phyloP scores from a whole-genome alignment of 2,329 filamentous ascomycete species.

The Aspergillus sp. region DNA sequence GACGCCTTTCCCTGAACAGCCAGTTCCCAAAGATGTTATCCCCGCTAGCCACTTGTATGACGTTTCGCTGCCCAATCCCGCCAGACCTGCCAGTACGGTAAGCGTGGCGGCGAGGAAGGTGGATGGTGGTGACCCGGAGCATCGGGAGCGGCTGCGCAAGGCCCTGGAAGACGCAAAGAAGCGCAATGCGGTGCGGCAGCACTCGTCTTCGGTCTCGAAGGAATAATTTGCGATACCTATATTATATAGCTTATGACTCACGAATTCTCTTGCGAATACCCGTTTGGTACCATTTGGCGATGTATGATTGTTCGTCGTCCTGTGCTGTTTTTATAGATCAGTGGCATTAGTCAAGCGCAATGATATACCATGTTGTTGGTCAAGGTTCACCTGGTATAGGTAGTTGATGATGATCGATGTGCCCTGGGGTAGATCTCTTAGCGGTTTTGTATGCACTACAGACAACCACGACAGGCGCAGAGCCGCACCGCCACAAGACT shows the following conservation, averaged over 20 bases:
- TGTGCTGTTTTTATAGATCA: not conserved
- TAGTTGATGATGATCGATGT: not conserved
- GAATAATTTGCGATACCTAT: constrained; percentile 18
- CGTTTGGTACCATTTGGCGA: constrained; percentile 5
- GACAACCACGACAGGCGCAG: not conserved
- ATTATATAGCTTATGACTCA: not conserved
- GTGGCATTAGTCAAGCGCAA: not conserved
- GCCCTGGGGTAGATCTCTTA: not conserved
- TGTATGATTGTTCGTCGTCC: constrained; percentile 1
- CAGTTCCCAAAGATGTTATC: constrained; percentile 17
- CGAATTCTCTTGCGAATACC: constrained; percentile 11
- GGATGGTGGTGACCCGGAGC: constrained; percentile 45
- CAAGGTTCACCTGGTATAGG: not conserved
- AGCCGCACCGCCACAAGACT: not conserved
- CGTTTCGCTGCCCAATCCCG: constrained; percentile 27
- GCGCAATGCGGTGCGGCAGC: constrained; percentile 50
- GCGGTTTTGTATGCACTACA: not conserved
- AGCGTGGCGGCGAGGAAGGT: constrained; percentile 20
- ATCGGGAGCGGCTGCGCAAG: constrained; percentile 52
- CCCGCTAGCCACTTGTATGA: constrained; percentile 21
- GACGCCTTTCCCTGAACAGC: constrained; percentile 27
- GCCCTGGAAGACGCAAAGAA: constrained; percentile 60
- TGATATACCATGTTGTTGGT: not conserved
- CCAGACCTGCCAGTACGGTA: constrained; percentile 31
- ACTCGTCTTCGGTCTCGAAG: constrained; percentile 19